Percentiles rank a stretch among this genome's conserved stretches.
Conservation (phyloP, 805 yeast genomes). For the Peterozyma xylosa region DNA sequence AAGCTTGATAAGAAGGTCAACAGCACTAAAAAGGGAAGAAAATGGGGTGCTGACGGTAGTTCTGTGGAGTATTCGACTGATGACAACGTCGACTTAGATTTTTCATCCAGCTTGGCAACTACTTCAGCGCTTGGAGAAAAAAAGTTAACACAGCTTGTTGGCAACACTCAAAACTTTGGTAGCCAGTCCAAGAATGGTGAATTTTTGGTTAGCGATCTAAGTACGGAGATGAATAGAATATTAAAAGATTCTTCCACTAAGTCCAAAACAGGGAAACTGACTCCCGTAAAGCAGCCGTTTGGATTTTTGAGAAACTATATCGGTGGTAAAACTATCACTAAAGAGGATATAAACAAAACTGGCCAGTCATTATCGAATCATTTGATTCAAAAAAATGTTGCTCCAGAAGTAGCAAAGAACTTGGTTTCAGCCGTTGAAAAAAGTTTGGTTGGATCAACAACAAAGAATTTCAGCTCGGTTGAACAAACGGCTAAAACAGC, state of each 20-base stretch:
- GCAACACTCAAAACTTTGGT: constrained; percentile 34
- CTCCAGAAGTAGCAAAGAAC: constrained; percentile 78
- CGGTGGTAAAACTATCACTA: constrained; percentile 63
- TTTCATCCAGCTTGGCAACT: constrained; percentile 30
- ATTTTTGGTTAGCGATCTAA: constrained; percentile 59
- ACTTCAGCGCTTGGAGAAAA: constrained; percentile 9
- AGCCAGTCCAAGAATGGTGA: constrained; percentile 40
- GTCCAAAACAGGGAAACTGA: constrained; percentile 13
- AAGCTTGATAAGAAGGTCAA: constrained; percentile 9
- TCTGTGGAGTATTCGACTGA: constrained; percentile 27
- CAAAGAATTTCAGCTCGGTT: constrained; percentile 67
- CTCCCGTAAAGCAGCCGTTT: constrained; percentile 33
- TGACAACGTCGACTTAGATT: constrained; percentile 44
- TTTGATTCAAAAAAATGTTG: constrained; percentile 78
- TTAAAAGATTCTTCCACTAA: constrained; percentile 16
- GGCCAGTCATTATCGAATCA: constrained; percentile 65
- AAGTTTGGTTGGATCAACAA: constrained; percentile 65
- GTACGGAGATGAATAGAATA: constrained; percentile 39
- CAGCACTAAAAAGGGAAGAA: constrained; percentile 39
- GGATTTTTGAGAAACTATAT: constrained; percentile 52
- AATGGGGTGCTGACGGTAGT: constrained; percentile 61
- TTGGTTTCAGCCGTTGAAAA: constrained; percentile 64
- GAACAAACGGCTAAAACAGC: constrained; percentile 61
- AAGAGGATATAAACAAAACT: constrained; percentile 58
- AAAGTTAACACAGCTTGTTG: constrained; percentile 25